Evolutionary conservation across 2,329 filamentous ascomycete species (phyloP), one percentile per base, ranked within the genome.

Genomic region (Ascochyta rabiei): DNA sequence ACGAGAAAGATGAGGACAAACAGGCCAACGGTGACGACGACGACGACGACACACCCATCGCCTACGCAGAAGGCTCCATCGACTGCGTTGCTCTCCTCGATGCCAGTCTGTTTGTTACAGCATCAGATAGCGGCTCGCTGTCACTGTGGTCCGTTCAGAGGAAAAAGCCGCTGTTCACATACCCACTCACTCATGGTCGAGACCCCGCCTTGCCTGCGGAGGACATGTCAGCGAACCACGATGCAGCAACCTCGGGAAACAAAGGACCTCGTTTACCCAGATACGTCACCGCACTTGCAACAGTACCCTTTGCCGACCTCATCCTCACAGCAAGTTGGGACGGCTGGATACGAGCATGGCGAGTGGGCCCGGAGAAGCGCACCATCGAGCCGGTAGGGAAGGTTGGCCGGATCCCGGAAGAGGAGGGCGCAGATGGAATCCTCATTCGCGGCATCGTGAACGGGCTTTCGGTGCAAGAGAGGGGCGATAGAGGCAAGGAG

Each of bases 271-370:
- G 88, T 62, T 53, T 74, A 45, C 90, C 95, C 4, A 84, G 93
- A 70, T 96, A 90, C 83, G 95, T 99, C 73, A 99, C 95, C 1
- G 93, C 93, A 6, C 80, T 99, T 38, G 82, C 87, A 43, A 89
- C 91, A 0, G 83, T 99, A 43, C 93, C 95, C 0, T 97, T 93
- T 74, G 93, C 91, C 5, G 92, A 99, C 69, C 80, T 96, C 45
- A 86, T 99, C 52, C 81, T 99, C 45, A 96, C 88, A 62, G 95
- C 93, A 28, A 96, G 91, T 75, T 99, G 93, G 93, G 95, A 96
- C 71, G 95, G 95, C 2, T 87, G 85, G 74, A 82, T 99, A 53
- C 83, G 93, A 44, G 88, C 88, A 5, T 99, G 95, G 95, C 86
- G 84, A 57, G 82, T 99, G 18, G 89, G 87, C 9, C 57, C 61